These are phyloP conservation scores for Trichoderma gracile DNA, from an alignment of 2,329 filamentous ascomycete genomes.

Conservation along the genomic window DNA sequence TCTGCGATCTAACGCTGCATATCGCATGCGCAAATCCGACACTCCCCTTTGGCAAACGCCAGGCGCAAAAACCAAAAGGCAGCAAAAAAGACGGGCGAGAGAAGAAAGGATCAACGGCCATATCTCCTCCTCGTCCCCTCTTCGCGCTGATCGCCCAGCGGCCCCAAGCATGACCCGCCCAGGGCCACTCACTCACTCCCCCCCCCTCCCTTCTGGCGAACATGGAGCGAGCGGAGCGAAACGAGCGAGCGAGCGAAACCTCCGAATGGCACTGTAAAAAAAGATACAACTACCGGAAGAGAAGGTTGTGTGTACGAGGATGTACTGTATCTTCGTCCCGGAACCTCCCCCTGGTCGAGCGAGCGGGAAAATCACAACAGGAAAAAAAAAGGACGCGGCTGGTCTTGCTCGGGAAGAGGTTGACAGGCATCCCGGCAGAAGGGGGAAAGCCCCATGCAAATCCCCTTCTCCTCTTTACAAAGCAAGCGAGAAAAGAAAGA, in stretches of 20 bases:
- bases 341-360: constrained; percentile 13
- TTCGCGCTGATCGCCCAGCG: neutral
- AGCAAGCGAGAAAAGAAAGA: too few relatives aligned
- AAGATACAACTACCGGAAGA: too few relatives aligned
- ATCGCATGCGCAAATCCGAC: neutral
- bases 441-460: neutral
- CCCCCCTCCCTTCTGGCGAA: neutral
- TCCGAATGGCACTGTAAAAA: neutral
- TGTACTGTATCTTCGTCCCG: constrained; percentile 9
- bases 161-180: neutral
- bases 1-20: neutral
- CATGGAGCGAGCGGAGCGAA: neutral
- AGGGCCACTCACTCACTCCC: too few relatives aligned
- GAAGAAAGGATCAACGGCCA: constrained; percentile 1
- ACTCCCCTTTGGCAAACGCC: neutral
- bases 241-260: constrained; percentile 2
- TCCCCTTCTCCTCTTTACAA: too few relatives aligned
- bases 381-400: too few relatives aligned
- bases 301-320: too few relatives aligned
- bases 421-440: constrained; percentile 27
- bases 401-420: constrained; percentile 22
- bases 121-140: neutral
- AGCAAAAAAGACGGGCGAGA: neutral
- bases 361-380: neutral
- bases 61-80: neutral